Conservation (phyloP, 805 yeast species). For the Suhomyces sp. region DNA sequence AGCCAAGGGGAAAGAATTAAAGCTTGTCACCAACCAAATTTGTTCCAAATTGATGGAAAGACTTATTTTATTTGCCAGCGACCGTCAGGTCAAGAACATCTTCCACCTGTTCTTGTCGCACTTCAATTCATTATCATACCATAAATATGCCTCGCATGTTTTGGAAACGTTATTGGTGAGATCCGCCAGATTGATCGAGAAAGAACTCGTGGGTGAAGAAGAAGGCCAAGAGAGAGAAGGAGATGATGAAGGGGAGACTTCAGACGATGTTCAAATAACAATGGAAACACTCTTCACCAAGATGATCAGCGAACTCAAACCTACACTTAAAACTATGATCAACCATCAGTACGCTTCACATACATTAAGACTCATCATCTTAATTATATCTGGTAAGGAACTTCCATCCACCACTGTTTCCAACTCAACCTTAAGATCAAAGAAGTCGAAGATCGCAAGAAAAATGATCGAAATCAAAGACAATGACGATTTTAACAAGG, state of each 20-base stretch:
- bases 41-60: conserved; percentile 93
- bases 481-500: conserved; percentile 63
- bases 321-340: conserved; percentile 58
- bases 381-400: conserved; percentile 74
- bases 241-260: conserved; percentile 32
- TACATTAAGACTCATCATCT: conserved; percentile 68
- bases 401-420: conserved; percentile 70
- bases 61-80: conserved; percentile 64
- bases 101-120: conserved; percentile 72
- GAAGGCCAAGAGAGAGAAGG: conserved; percentile 23
- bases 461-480: conserved; percentile 89
- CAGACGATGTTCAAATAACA: conserved; percentile 44
- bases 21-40: conserved; percentile 89
- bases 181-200: conserved; percentile 70
- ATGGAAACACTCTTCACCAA: conserved; percentile 66
- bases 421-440: conserved; percentile 75
- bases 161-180: conserved; percentile 80
- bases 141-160: conserved; percentile 92
- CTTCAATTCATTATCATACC: conserved; percentile 73
- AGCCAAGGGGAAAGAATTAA: conserved; percentile 83
- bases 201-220: conserved; percentile 53
- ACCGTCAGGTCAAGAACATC: conserved; percentile 61
- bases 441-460: conserved; percentile 83
- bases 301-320: conserved; percentile 66
- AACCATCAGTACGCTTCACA: conserved; percentile 86